Evolutionary conservation across 2,329 filamentous ascomycete species (phyloP).

Genomic region (Phaeophleospora eucalypticola): DNA sequence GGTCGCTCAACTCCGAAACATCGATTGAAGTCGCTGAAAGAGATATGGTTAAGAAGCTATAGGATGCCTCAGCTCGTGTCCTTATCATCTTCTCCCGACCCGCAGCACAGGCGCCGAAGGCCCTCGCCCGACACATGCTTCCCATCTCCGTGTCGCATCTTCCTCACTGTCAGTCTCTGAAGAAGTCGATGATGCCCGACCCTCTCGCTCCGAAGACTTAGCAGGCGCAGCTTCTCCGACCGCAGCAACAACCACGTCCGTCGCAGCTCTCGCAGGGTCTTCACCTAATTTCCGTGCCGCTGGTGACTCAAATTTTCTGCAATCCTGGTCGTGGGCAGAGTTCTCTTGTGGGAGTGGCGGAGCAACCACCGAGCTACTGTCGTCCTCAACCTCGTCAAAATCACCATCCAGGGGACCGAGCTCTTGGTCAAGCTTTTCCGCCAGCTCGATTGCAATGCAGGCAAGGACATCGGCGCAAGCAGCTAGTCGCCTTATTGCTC

Average conservation of each 20-base stretch:
- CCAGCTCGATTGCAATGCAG: neutral
- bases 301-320: too few relatives aligned
- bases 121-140: neutral
- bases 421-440: neutral
- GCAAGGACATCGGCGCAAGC: neutral
- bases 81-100: neutral
- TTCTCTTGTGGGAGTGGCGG: neutral
- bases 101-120: neutral
- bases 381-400: neutral
- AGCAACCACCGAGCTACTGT: neutral
- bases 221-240: neutral
- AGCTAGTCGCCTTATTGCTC: neutral
- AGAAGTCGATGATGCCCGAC: too few relatives aligned
- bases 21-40: neutral
- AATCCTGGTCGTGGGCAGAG: neutral
- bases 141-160: neutral
- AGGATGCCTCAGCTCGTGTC: neutral
- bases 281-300: too few relatives aligned
- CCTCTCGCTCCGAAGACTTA: too few relatives aligned
- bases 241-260: neutral
- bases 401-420: neutral
- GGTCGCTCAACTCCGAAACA: neutral
- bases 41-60: neutral
- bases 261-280: neutral
- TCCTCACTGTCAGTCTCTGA: neutral